Base-by-base conservation (phyloP, 2,329 filamentous ascomycete genomes). In the Fusarium sp. region DNA sequence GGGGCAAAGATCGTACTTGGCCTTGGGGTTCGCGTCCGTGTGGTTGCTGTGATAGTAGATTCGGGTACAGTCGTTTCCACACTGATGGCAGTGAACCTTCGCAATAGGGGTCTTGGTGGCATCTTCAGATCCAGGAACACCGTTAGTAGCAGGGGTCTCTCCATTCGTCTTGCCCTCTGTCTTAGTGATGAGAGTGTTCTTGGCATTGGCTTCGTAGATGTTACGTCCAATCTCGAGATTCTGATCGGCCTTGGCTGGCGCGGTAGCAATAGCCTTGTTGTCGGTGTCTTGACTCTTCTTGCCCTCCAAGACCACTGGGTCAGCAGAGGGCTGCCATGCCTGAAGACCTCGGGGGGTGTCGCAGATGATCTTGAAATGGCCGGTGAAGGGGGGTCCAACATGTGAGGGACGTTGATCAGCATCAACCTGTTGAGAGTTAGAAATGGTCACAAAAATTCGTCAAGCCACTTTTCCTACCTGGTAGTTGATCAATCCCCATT, bases 401-500 rank as follows among this genome's bases (percentile, higher is more conserved):
- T 95, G 97, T 2, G 97, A 98, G 11, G 97, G 97, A 68, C 97
- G 91, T 76, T 97, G 95, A 81, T 98, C 96, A 33, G 96, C 94
- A 84, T 99, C 97, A 79, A 99, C 96, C 96, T 98, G 73, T 32
- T 54, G 56, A 61, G 63, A 78, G 75, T 84, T 79, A 83, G 78
- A 71, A 72, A 56, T 27, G 15, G 22, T 20, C 12, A 45, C n/a
- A n/a, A n/a, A 47, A 37, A 27, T 15, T 22, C 5, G 47, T 20
- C 32, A n/a, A 40, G 4, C 33, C n/a, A 43, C 11, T 30, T 6
- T 33, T 6, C 63, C 57, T 69, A 98, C 96, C 88, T 99, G 97
- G 81, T 99, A 99, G 85, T 99, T 99, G 83, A 99, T 98, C 79
- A 99, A 87, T 9, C 97, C 97, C 97, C 97, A 99, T 82, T 98